Evolutionary conservation across 1,139 yeast species (phyloP).

Genomic region (Scheffersomyces segobiensis): DNA sequence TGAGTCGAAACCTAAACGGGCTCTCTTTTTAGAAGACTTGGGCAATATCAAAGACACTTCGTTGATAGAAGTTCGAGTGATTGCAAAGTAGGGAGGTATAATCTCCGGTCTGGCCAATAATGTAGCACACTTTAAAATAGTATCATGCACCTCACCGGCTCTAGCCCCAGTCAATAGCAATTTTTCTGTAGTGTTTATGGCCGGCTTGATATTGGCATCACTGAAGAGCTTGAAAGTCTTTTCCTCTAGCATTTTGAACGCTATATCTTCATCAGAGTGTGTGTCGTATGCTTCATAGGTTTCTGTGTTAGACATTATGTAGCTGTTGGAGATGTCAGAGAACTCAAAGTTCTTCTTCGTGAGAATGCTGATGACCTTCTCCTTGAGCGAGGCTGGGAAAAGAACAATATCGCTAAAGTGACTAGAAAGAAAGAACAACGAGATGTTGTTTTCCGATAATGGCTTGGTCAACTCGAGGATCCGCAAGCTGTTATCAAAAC

Average conservation of each 20-base stretch:
- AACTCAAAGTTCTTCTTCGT: constrained; percentile 45
- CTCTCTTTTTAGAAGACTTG: constrained; percentile 35
- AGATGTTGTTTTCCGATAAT: constrained; percentile 54
- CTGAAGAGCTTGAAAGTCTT: constrained; percentile 45
- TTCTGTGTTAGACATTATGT: constrained; percentile 15
- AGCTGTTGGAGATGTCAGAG: constrained; percentile 41
- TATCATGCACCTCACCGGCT: constrained; percentile 43
- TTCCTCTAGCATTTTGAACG: constrained; percentile 18
- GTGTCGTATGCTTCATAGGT: background rate
- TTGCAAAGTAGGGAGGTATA: constrained; percentile 55
- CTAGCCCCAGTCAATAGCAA: constrained; percentile 65
- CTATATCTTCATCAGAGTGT: constrained; percentile 3
- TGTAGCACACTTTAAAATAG: constrained; percentile 38
- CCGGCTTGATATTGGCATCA: constrained; percentile 44
- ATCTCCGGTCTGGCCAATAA: constrained; percentile 27
- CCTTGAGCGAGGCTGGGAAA: constrained; percentile 49
- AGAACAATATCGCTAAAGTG: constrained; percentile 70
- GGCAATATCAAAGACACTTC: constrained; percentile 60
- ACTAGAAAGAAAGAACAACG: constrained; percentile 63
- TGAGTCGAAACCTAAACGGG: constrained; percentile 41
- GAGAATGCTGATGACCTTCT: constrained; percentile 46
- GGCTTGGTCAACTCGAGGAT: constrained; percentile 64
- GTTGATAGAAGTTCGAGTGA: constrained; percentile 54
- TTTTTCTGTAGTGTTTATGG: constrained; percentile 38
- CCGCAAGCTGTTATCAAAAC: constrained; percentile 51